Evolutionary conservation across 2,329 filamentous ascomycete species (phyloP).

Genomic region (Sporothrix pseudoabietina): DNA sequence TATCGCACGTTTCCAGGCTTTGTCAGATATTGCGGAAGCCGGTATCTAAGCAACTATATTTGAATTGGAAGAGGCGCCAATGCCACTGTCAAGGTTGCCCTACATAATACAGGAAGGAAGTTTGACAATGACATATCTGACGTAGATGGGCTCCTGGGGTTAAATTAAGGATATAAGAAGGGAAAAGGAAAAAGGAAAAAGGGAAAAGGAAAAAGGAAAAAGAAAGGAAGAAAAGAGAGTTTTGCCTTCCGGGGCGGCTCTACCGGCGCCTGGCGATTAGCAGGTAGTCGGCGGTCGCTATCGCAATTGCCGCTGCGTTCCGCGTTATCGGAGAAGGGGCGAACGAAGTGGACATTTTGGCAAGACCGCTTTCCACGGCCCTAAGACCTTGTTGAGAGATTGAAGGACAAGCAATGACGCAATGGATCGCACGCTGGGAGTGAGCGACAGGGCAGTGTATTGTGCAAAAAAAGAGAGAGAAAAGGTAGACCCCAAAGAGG

Average conservation of each 20-base stretch:
- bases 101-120: not conserved
- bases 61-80: not conserved
- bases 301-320: conserved; percentile 15
- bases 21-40: not conserved
- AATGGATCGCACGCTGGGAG: conserved; percentile 20
- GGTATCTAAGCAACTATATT: not conserved
- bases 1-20: not conserved
- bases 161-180: too few species aligned
- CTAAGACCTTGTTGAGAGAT: conserved; percentile 7
- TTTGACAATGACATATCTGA: too few species aligned
- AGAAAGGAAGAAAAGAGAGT: not conserved
- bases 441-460: conserved; percentile 14
- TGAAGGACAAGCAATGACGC: conserved; percentile 24
- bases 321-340: conserved; percentile 8
- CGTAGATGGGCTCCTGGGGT: too few species aligned
- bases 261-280: not conserved
- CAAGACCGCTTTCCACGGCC: not conserved
- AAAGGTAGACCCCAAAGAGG: not conserved
- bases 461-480: conserved; percentile 1
- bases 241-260: not conserved
- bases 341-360: not conserved
- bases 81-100: not conserved
- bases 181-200: too few species aligned
- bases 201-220: not conserved
- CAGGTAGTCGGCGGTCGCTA: not conserved